phyloP scores from a whole-genome alignment of 768 basidiomycete species.

The Agaricus blazei region DNA sequence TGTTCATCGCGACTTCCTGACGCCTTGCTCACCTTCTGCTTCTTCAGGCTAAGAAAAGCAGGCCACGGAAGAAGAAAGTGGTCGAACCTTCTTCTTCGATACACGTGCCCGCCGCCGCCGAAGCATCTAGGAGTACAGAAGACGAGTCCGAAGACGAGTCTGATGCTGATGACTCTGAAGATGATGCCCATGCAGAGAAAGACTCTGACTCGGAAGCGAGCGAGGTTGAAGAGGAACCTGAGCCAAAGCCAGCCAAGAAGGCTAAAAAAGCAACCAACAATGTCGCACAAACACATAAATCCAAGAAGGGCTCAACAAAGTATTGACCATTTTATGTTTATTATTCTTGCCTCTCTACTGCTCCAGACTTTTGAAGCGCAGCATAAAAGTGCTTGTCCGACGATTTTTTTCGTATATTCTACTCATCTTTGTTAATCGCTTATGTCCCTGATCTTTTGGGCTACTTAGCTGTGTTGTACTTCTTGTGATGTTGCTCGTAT shows the following conservation, averaged over 20 bases:
- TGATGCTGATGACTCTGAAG: slow-evolving; percentile 30
- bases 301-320: slow-evolving; percentile 4
- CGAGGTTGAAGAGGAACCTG: slow-evolving; percentile 26
- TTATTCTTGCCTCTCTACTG: slow-evolving; percentile 1
- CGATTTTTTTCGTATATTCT: slow-evolving; percentile 18
- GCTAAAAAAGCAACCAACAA: neutral
- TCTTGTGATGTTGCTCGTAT: slow-evolving; percentile 5
- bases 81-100: slow-evolving; percentile 15
- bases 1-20: neutral
- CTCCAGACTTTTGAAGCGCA: slow-evolving; percentile 1
- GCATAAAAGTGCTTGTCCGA: slow-evolving; percentile 5
- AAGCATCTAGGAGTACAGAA: slow-evolving; percentile 19
- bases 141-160: slow-evolving; percentile 22
- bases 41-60: slow-evolving; percentile 27
- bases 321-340: neutral
- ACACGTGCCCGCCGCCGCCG: slow-evolving; percentile 22
- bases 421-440: slow-evolving; percentile 10
- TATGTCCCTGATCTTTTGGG: neutral
- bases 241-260: slow-evolving; percentile 13
- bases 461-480: slow-evolving; percentile 7
- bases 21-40: slow-evolving; percentile 8
- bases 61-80: slow-evolving; percentile 22
- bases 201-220: slow-evolving; percentile 20
- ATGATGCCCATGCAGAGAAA: slow-evolving; percentile 25
- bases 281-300: neutral